Evolutionary conservation across 345 rosid genomes (phyloP), one percentile per base, ranked within the genome.

Genomic region (Boechera retrofracta): DNA sequence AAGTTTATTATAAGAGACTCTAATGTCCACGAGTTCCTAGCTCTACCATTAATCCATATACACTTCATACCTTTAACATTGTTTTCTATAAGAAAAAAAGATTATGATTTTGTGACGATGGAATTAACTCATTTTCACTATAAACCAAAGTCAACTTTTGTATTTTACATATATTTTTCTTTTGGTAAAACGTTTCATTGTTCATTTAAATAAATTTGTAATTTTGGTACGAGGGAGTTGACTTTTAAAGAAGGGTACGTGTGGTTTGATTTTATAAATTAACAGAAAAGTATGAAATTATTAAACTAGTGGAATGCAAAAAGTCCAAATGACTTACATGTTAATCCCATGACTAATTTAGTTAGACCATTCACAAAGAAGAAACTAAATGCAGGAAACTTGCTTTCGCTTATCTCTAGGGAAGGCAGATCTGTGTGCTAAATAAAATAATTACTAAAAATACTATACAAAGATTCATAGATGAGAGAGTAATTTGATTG

Each of bases 241-340:
- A 57, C 77, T 36, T 65, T 71, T 48, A 36, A 8, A 62, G 28
- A 64, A 33, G 35, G 65, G 32, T 64, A 49, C 62, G 72, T 64
- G 72, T 77, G 54, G 55, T 70, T 64, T 64, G 44, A 15, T 32
- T 24, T 54, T 10, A 24, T 2, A 12, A 77, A 6, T 39, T 0
- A 69, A 54, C 29, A 47, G 53, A 64, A 71, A 64, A 52, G 42
- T 71, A 31, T 64, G 59, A 51, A 69, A 70, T 26, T 54, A 44
- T 26, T 63, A 63, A 48, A 57, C 28, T 57, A 65, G 18, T 57
- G 47, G 4, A 71, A 64, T 29, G 47, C 55, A 38, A 71, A 77
- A 77, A 71, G 71, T 76, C 70, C 81, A 77, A 57, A 71, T 71
- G 49, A 65, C 16, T 13, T 47, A 5, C 68, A 67, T 48, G 62